Percentiles rank a stretch among this genome's conserved stretches.
phyloP scores from a whole-genome alignment of 331 rosid species.

The Telfairia occidentalis region DNA sequence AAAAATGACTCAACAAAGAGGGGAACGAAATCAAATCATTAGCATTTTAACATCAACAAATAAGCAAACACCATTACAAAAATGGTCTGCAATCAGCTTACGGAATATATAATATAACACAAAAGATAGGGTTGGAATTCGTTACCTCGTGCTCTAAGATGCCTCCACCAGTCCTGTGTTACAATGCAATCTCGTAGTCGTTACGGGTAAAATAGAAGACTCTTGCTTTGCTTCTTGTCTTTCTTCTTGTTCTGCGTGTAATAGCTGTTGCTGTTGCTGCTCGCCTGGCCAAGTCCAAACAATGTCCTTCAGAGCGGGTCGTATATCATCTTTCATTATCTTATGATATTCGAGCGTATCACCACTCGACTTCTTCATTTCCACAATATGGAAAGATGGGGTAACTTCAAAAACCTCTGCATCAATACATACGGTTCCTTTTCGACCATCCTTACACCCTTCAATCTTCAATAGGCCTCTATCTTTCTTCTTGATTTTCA shows the following conservation, averaged over 20 bases:
- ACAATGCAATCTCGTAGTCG: background rate
- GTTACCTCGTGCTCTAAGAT: background rate
- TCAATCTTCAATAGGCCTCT: conserved; percentile 66
- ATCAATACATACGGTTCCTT: conserved; percentile 61
- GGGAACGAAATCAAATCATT: background rate
- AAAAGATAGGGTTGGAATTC: background rate
- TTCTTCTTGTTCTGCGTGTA: background rate
- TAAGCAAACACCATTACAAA: background rate
- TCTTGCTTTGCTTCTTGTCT: background rate
- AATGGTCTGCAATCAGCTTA: background rate
- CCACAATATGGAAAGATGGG: conserved; percentile 56
- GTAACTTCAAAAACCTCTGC: conserved; percentile 76
- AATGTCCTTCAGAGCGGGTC: conserved; percentile 78
- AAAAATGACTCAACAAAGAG: background rate
- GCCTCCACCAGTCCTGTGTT: background rate
- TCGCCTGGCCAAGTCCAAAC: conserved; percentile 81
- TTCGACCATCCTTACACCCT: conserved; percentile 57
- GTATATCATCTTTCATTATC: conserved; percentile 48
- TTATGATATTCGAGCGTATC: conserved; percentile 64
- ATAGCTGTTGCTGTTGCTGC: conserved; percentile 23
- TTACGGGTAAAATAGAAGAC: background rate
- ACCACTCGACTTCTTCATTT: conserved; percentile 53
- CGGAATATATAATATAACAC: background rate
- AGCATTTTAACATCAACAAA: background rate
- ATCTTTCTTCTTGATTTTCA: conserved; percentile 63